A percentile compares a stretch with the other conserved stretches of the same genome.
Conservation (phyloP, 164 flowering plant genomes). For the Nymphaea colorata region DNA sequence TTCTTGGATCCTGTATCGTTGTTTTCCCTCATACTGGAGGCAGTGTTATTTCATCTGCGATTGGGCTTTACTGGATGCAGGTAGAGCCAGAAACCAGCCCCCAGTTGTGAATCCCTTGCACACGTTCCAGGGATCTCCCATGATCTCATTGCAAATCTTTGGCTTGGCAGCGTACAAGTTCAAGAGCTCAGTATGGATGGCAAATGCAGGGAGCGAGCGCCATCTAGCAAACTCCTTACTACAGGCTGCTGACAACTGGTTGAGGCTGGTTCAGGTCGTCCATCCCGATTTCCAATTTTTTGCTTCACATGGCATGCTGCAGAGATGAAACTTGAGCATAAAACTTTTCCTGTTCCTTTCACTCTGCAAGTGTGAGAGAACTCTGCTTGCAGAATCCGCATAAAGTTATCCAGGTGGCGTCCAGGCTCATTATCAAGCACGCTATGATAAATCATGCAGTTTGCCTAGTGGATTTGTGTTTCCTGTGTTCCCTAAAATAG, state of each 20-base stretch:
- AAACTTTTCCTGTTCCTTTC: not conserved
- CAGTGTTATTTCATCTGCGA: not conserved
- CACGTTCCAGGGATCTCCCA: conserved; percentile 38
- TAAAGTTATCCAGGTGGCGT: not conserved
- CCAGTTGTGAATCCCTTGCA: conserved; percentile 26
- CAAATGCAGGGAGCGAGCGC: conserved; percentile 38
- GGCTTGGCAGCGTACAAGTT: conserved; percentile 83
- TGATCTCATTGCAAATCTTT: conserved; percentile 42
- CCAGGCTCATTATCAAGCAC: not conserved
- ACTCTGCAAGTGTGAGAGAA: not conserved
- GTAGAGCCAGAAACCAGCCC: conserved; percentile 19
- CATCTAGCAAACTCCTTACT: conserved; percentile 36
- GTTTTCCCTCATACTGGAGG: conserved; percentile 1
- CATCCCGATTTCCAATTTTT: conserved; percentile 71
- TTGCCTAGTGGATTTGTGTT: not conserved
- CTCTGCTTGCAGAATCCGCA: not conserved
- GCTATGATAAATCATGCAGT: not conserved
- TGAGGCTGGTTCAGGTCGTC: conserved; percentile 38
- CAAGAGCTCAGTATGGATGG: conserved; percentile 55
- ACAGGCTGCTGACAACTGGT: conserved; percentile 63
- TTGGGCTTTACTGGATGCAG: conserved; percentile 14
- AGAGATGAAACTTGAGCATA: conserved; percentile 21
- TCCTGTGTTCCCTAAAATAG: not conserved
- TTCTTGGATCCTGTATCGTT: too few species aligned
- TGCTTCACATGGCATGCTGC: conserved; percentile 21